Percentiles rank a stretch among this genome's conserved stretches.
Evolutionary conservation across 805 yeast genomes (phyloP).

Genomic region (Candida methanosorbosa): DNA sequence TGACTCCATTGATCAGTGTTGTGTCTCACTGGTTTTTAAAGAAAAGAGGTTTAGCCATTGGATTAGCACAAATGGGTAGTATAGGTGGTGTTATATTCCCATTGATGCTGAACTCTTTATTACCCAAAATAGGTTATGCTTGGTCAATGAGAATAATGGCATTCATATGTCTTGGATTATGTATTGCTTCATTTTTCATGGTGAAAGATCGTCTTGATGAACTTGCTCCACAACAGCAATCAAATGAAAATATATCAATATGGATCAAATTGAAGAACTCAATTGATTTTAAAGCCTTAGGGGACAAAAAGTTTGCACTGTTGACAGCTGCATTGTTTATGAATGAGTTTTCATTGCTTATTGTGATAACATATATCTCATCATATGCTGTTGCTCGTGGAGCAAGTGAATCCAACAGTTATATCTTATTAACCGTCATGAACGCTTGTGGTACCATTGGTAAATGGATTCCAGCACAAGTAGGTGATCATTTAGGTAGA

Average conservation of each 20-base stretch:
- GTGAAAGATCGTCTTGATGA: conserved; percentile 32
- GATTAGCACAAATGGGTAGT: conserved; percentile 41
- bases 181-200: conserved; percentile 25
- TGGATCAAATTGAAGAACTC: conserved; percentile 17
- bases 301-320: conserved; percentile 27
- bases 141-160: conserved; percentile 52
- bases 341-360: conserved; percentile 38
- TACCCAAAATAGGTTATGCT: conserved; percentile 38
- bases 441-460: conserved; percentile 36
- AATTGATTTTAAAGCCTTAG: conserved; percentile 33
- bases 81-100: conserved; percentile 48
- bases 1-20: conserved; percentile 54
- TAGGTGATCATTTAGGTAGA: conserved; percentile 34
- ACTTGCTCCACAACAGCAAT: conserved; percentile 12
- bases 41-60: conserved; percentile 50
- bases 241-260: conserved; percentile 9
- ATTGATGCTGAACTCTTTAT: conserved; percentile 39
- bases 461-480: conserved; percentile 23
- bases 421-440: conserved; percentile 36
- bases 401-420: conserved; percentile 32
- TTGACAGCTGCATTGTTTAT: conserved; percentile 34
- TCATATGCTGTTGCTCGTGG: conserved; percentile 46
- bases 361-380: conserved; percentile 40
- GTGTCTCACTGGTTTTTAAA: conserved; percentile 58
- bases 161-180: conserved; percentile 33